Conservation (phyloP, 192 early-diverging fungal genomes). For the Backusella liffmaniae region DNA sequence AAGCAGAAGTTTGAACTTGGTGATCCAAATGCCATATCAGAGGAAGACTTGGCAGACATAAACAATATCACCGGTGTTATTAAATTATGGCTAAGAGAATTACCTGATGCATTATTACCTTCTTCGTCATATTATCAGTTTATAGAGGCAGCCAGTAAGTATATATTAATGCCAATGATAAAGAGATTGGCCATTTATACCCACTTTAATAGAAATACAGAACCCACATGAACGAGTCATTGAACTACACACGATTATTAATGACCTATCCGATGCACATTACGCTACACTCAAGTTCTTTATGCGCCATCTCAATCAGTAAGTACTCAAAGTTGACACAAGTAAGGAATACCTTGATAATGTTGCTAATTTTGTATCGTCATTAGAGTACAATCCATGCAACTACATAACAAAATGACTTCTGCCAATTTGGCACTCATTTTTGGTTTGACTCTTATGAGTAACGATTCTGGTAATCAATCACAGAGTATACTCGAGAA, state of each 20-base stretch:
- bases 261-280: constrained; percentile 76
- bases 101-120: constrained; percentile 87
- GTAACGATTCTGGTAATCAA: constrained; percentile 28
- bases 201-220: constrained; percentile 47
- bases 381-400: constrained; percentile 66
- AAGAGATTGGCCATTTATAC: not conserved
- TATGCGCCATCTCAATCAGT: constrained; percentile 80
- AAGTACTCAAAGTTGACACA: constrained; percentile 10
- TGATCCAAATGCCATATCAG: constrained; percentile 55
- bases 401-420: constrained; percentile 84
- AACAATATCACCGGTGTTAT: constrained; percentile 82
- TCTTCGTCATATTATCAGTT: constrained; percentile 61
- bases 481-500: not conserved
- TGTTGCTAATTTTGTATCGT: not conserved
- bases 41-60: constrained; percentile 68
- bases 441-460: constrained; percentile 88
- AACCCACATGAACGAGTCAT: constrained; percentile 59
- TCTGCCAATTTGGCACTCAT: constrained; percentile 83
- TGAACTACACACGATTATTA: constrained; percentile 67
- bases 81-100: constrained; percentile 92
- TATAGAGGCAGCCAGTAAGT: constrained; percentile 71
- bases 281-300: constrained; percentile 82
- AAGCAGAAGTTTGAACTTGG: constrained; percentile 74
- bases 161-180: not conserved
- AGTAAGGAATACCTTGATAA: not conserved